Evolutionary conservation across 495 filamentous ascomycete genomes (phyloP), one percentile per base, ranked within the genome.

Genomic region (Neurospora tetrasperma): DNA sequence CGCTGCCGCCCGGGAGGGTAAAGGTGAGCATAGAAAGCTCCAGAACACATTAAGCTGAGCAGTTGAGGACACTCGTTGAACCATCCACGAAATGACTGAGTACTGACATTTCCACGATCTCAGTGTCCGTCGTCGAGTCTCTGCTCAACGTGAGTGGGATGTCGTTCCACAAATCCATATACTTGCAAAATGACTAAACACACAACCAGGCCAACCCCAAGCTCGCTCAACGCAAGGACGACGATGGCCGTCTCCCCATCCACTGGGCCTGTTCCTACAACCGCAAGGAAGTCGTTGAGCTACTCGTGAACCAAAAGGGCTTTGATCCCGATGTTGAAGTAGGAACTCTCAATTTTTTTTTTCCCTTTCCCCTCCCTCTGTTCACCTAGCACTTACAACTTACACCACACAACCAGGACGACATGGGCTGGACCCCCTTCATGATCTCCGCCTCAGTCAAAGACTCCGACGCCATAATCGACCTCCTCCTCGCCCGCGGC

Each of bases 231-330:
- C 84, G 84, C 69, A 91, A 89, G 79, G 96, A 99, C 77, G 90
- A 92, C 69, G 96, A 99, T 80, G 93, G 94, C 69, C 92, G 96
- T 69, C 88, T 97, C 31, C 92, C 96, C 0, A 90, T 98, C 70
- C 96, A 99, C 82, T 99, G 96, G 96, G 96, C 96, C 2, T 88
- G 89, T 16, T 96, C 94, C 59, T 91, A 91, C 81, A 96, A 95
- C 79, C 90, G 89, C 46, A 81, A 88, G n/a, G 85, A 88, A 44
- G 93, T 97, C 70, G 90, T 92, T 31, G 84, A 91, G 74, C 79
- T 94, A 35, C 85, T 99, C 5, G 83, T 90, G 0, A 83, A 90
- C 38, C 83, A 83, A 70, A 91, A 90, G 78, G 85, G 86, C 74
- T 98, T 98, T 76, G 94, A 98, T 80, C 89, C 92, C 0, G 96